Conservation (phyloP, 345 rosid species). For the Kernera saxatilis region DNA sequence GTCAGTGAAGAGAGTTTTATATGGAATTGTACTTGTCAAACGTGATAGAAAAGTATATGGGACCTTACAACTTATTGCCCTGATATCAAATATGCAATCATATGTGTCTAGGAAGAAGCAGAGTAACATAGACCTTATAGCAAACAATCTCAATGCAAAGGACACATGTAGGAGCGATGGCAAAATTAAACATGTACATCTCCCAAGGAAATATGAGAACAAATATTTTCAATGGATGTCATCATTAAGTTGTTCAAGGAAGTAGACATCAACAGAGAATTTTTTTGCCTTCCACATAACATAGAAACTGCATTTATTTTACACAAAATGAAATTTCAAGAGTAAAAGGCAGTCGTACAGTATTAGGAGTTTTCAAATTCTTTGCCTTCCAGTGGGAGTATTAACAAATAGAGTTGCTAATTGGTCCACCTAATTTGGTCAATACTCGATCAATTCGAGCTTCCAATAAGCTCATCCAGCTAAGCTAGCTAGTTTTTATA, state of each 20-base stretch:
- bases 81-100: slow-evolving; percentile 22
- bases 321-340: slow-evolving; percentile 22
- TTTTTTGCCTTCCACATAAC: background rate
- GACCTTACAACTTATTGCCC: background rate
- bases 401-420: too few species aligned
- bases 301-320: slow-evolving; percentile 50
- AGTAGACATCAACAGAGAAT: slow-evolving; percentile 44
- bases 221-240: slow-evolving; percentile 28
- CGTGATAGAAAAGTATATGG: slow-evolving; percentile 4
- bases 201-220: slow-evolving; percentile 29
- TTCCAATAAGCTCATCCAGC: too few species aligned
- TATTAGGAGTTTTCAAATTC: too few species aligned
- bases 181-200: slow-evolving; percentile 37
- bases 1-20: too few species aligned
- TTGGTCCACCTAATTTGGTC: too few species aligned
- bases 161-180: slow-evolving; percentile 1
- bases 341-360: slow-evolving; percentile 40
- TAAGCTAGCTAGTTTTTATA: too few species aligned
- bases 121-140: slow-evolving; percentile 31
- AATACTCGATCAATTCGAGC: too few species aligned
- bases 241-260: slow-evolving; percentile 34
- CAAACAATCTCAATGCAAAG: slow-evolving; percentile 14
- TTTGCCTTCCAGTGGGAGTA: too few species aligned
- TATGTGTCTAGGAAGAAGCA: slow-evolving; percentile 45
- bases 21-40: slow-evolving; percentile 11